Percentiles rank a stretch among this genome's conserved stretches.
These are phyloP conservation scores for Teratosphaeria zuluensis DNA, from an alignment of 2,329 filamentous ascomycete species.

Conservation along the genomic window DNA sequence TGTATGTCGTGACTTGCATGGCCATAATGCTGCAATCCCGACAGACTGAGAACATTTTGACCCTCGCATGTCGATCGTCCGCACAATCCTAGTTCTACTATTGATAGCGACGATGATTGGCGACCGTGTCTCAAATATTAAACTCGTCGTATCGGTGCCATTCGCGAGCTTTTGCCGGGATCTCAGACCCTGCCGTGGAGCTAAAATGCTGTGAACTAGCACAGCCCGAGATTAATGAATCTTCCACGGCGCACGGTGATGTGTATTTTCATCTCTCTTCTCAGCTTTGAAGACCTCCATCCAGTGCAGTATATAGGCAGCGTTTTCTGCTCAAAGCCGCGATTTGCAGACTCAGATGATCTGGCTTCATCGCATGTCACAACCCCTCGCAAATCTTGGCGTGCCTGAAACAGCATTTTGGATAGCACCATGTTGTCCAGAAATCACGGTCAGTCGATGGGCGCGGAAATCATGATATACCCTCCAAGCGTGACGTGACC, in stretches of 20 bases:
- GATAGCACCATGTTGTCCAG: no score
- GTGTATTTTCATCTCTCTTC: no score
- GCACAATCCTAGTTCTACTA: neutral
- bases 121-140: neutral
- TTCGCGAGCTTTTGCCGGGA: neutral
- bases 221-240: neutral
- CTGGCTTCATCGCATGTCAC: no score
- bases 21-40: neutral
- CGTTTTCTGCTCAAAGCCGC: no score
- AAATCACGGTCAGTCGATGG: no score
- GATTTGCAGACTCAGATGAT: no score
- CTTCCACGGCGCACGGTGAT: no score
- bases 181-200: neutral
- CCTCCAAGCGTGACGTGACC: no score
- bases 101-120: neutral
- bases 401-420: no score
- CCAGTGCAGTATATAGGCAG: no score
- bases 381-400: no score
- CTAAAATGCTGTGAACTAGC: neutral
- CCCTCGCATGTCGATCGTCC: neutral
- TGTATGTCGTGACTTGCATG: neutral
- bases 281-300: neutral
- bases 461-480: no score
- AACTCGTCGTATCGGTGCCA: neutral
- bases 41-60: neutral